Evolutionary conservation across 495 filamentous ascomycete genomes (phyloP).

Genomic region (Aspergillus carlsbadensis): DNA sequence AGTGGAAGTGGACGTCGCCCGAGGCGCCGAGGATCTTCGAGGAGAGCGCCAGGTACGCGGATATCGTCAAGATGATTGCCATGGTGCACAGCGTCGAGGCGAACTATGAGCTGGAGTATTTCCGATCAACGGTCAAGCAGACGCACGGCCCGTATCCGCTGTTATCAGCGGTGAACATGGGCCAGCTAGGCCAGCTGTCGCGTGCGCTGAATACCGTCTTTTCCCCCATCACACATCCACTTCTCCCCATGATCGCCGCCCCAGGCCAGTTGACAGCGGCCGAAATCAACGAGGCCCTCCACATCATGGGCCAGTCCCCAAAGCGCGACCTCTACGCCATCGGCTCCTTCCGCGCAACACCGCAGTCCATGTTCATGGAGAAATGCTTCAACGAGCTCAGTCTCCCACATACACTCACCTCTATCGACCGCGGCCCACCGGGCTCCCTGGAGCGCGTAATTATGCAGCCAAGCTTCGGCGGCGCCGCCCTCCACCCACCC

Average conservation of each 20-base stretch:
- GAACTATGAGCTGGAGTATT: slow-evolving; percentile 86
- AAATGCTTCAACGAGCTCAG: slow-evolving; percentile 87
- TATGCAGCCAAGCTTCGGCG: slow-evolving; percentile 69
- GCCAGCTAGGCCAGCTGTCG: slow-evolving; percentile 76
- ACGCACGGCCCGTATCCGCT: slow-evolving; percentile 63
- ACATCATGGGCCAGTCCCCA: slow-evolving; percentile 75
- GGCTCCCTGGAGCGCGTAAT: slow-evolving; percentile 65
- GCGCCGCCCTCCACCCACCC: slow-evolving; percentile 74
- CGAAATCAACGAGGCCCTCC: slow-evolving; percentile 76
- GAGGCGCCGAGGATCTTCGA: slow-evolving; percentile 67
- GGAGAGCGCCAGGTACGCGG: slow-evolving; percentile 69
- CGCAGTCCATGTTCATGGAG: slow-evolving; percentile 80
- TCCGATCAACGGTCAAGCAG: slow-evolving; percentile 70
- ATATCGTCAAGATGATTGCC: slow-evolving; percentile 87
- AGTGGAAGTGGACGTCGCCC: slow-evolving; percentile 75
- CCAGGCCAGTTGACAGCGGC: slow-evolving; percentile 80
- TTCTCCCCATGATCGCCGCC: slow-evolving; percentile 79
- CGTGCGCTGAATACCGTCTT: slow-evolving; percentile 79
- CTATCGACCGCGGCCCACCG: slow-evolving; percentile 67
- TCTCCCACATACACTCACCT: slow-evolving; percentile 74
- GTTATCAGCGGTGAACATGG: slow-evolving; percentile 84
- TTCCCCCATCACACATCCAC: slow-evolving; percentile 80
- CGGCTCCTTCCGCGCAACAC: slow-evolving; percentile 66
- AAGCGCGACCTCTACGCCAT: slow-evolving; percentile 79
- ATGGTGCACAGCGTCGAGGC: slow-evolving; percentile 75